These are phyloP conservation scores for Xylaria acuta DNA, from an alignment of 495 filamentous ascomycete genomes.

Conservation along the genomic window DNA sequence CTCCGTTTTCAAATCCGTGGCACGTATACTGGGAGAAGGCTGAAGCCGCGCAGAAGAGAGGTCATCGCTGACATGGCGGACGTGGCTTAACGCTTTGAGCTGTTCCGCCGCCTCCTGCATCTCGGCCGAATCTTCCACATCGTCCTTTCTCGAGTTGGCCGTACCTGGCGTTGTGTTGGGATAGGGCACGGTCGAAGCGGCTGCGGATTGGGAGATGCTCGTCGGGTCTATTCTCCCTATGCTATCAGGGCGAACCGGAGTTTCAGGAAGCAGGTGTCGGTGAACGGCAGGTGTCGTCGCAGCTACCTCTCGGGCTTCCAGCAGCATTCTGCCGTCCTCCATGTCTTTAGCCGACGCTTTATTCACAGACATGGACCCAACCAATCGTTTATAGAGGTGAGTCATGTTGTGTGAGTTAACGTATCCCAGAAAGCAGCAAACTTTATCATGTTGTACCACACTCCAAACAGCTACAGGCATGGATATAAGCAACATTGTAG, in stretches of 20 bases:
- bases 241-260: slow-evolving; percentile 39
- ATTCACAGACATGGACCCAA: slow-evolving; percentile 48
- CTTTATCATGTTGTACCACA: slow-evolving; percentile 62
- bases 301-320: slow-evolving; percentile 50
- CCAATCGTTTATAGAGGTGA: slow-evolving; percentile 59
- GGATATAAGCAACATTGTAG: slow-evolving; percentile 62
- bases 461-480: slow-evolving; percentile 63
- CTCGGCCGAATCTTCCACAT: slow-evolving; percentile 63
- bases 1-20: slow-evolving; percentile 37
- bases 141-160: slow-evolving; percentile 47
- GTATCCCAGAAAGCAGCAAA: slow-evolving; percentile 62
- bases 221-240: slow-evolving; percentile 34
- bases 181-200: slow-evolving; percentile 32
- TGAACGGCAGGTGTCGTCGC: slow-evolving; percentile 37
- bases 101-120: slow-evolving; percentile 66
- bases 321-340: slow-evolving; percentile 56
- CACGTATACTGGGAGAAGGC: slow-evolving; percentile 26
- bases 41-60: slow-evolving; percentile 35
- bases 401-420: slow-evolving; percentile 65
- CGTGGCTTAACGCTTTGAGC: slow-evolving; percentile 63
- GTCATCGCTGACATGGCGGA: slow-evolving; percentile 56
- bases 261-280: slow-evolving; percentile 43
- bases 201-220: slow-evolving; percentile 30
- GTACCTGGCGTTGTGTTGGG: slow-evolving; percentile 32
- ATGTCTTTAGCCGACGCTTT: slow-evolving; percentile 51